These are phyloP conservation scores for Lactifluus volemus DNA, from an alignment of 768 basidiomycete genomes.

Conservation along the genomic window DNA sequence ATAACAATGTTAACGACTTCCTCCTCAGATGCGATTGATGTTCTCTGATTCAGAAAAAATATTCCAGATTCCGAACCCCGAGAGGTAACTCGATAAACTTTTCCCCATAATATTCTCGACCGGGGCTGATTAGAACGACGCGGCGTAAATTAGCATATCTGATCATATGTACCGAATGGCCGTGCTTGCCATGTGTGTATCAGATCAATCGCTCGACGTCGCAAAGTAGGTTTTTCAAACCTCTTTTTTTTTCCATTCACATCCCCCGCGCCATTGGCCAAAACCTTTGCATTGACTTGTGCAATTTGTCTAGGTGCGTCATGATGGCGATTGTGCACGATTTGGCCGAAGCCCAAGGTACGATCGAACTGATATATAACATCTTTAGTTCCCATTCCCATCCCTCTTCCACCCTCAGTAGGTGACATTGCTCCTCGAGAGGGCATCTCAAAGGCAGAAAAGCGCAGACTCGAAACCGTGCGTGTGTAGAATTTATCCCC, in stretches of 20 bases:
- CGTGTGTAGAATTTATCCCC: conserved; percentile 13
- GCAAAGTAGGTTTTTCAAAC: conserved; percentile 44
- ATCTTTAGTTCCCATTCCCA: no score
- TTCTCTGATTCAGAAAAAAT: conserved; percentile 1
- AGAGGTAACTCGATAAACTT: conserved; percentile 47
- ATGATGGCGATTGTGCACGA: conserved; percentile 93
- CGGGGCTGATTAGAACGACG: neutral
- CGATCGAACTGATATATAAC: neutral
- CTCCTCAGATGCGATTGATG: neutral
- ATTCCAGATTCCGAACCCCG: conserved; percentile 64
- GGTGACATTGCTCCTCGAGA: conserved; percentile 92
- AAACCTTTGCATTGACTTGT: neutral
- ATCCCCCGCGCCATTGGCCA: no score
- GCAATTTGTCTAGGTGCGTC: conserved; percentile 47
- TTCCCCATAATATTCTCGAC: neutral
- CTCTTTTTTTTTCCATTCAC: neutral
- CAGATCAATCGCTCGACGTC: conserved; percentile 62
- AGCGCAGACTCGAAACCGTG: conserved; percentile 66
- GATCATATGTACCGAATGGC: conserved; percentile 99
- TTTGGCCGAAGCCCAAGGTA: conserved; percentile 90
- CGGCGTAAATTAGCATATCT: conserved; percentile 41
- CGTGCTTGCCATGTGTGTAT: conserved; percentile 80
- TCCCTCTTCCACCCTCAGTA: conserved; percentile 37
- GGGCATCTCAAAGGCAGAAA: conserved; percentile 74
- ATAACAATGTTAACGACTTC: conserved; percentile 50